Evolutionary conservation across 2,329 filamentous ascomycete species (phyloP).

Genomic region (Ophiostoma angusticollis): DNA sequence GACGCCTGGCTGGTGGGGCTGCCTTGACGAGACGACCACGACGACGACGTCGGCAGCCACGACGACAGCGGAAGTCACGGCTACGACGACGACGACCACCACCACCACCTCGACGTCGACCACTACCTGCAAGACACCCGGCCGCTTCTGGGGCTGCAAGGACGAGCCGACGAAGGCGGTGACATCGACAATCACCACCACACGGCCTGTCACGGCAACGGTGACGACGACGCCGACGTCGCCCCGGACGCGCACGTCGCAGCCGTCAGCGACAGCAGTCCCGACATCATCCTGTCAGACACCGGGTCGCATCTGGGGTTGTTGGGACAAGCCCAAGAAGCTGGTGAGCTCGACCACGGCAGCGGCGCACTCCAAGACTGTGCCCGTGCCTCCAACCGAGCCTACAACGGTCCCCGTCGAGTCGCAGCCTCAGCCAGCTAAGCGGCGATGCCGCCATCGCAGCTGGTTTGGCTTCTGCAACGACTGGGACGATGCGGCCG

Average conservation of each 20-base stretch:
- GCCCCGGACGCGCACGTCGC: too few species aligned
- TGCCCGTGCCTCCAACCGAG: conserved; percentile 4
- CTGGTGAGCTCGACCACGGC: neutral
- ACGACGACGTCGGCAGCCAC: conserved; percentile 28
- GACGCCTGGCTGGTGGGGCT: conserved; percentile 85
- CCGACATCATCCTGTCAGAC: too few species aligned
- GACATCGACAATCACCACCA: neutral
- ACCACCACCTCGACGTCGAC: conserved; percentile 37
- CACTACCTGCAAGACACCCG: conserved; percentile 15
- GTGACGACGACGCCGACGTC: conserved; percentile 16
- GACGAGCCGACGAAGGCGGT: conserved; percentile 11
- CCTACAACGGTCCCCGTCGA: conserved; percentile 10
- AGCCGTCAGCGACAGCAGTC: too few species aligned
- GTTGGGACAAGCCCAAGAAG: too few species aligned
- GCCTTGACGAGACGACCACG: conserved; percentile 51
- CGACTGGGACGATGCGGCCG: conserved; percentile 21
- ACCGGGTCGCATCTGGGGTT: too few species aligned
- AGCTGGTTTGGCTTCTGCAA: conserved; percentile 32
- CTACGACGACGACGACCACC: conserved; percentile 41
- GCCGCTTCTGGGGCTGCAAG: conserved; percentile 16
- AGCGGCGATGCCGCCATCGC: conserved; percentile 23
- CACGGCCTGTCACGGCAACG: too few species aligned
- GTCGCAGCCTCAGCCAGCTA: conserved; percentile 14
- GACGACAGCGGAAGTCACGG: conserved; percentile 31
- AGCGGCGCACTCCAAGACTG: neutral